phyloP scores from a whole-genome alignment of 805 yeast species.

The Saturnispora mendoncae region DNA sequence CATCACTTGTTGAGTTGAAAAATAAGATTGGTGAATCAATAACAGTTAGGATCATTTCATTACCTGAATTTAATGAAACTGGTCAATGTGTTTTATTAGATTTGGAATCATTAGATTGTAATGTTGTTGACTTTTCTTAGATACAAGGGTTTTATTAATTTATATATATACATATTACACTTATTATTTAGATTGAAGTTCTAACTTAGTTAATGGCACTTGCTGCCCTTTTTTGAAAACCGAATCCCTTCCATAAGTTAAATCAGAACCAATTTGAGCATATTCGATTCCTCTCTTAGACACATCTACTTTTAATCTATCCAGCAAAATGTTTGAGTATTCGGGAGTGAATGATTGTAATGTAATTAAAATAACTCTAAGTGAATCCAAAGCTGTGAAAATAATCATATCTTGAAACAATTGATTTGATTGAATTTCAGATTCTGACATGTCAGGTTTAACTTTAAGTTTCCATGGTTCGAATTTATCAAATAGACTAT shows the following conservation, averaged over 20 bases:
- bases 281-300: conserved; percentile 34
- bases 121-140: conserved; percentile 33
- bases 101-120: conserved; percentile 45
- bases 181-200: conserved; percentile 6
- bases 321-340: conserved; percentile 47
- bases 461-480: conserved; percentile 66
- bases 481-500: conserved; percentile 54
- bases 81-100: conserved; percentile 61
- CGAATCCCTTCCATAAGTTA: conserved; percentile 46
- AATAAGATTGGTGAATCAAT: conserved; percentile 24
- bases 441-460: conserved; percentile 15
- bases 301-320: conserved; percentile 48
- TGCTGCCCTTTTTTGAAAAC: conserved; percentile 25
- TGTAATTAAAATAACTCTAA: conserved; percentile 58
- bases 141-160: neutral
- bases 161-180: neutral
- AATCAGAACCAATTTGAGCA: conserved; percentile 50
- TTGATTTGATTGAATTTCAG: conserved; percentile 6
- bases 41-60: conserved; percentile 44
- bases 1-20: conserved; percentile 32
- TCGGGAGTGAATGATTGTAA: conserved; percentile 69
- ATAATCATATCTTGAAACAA: conserved; percentile 45
- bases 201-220: conserved; percentile 27
- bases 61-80: conserved; percentile 63
- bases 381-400: conserved; percentile 58